Conservation (phyloP, 306 rosid genomes). For the Vicia sativa region DNA sequence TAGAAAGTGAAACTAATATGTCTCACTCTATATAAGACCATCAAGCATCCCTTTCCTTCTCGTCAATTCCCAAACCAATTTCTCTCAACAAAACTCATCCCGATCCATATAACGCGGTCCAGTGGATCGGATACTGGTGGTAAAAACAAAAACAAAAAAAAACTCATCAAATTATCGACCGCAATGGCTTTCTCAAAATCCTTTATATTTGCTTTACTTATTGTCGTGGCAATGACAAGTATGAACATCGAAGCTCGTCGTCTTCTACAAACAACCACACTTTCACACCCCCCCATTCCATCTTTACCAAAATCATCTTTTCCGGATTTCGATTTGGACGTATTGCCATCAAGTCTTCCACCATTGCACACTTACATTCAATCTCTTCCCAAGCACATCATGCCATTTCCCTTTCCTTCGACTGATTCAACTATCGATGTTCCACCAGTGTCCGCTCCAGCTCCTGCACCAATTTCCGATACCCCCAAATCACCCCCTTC, state of each 20-base stretch:
- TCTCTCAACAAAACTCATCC: not conserved
- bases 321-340: too few species aligned
- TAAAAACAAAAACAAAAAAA: too few species aligned
- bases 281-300: not conserved
- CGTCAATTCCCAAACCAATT: slow-evolving; percentile 10
- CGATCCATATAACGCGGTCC: too few species aligned
- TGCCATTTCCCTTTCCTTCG: slow-evolving; percentile 38
- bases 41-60: not conserved
- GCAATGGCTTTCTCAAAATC: too few species aligned
- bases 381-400: not conserved
- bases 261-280: too few species aligned
- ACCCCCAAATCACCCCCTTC: slow-evolving; percentile 26
- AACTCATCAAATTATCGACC: not conserved
- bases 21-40: slow-evolving; percentile 28
- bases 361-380: not conserved
- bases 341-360: not conserved
- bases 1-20: too few species aligned
- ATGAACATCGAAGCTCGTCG: too few species aligned
- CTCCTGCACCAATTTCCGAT: not conserved
- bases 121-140: too few species aligned
- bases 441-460: slow-evolving; percentile 18
- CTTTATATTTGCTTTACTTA: too few species aligned
- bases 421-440: not conserved
- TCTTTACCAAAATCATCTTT: slow-evolving; percentile 25
- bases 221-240: too few species aligned